phyloP scores from a whole-genome alignment of 495 filamentous ascomycete genomes.

The Daldinia vernicosa region DNA sequence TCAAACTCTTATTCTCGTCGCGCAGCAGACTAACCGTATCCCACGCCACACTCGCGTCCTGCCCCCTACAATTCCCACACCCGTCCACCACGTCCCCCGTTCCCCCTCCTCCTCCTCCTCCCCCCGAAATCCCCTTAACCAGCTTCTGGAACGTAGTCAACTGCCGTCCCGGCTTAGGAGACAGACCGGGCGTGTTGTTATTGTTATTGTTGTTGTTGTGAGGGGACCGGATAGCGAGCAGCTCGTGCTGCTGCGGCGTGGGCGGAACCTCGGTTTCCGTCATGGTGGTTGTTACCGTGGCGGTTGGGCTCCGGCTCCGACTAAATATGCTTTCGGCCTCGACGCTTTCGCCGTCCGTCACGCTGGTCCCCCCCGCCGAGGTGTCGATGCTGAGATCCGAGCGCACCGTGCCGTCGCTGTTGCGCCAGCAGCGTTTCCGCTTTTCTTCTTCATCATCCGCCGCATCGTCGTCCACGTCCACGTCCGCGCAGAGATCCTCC shows the following conservation, averaged over 20 bases:
- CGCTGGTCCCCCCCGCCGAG: slow-evolving; percentile 57
- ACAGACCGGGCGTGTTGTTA: neutral
- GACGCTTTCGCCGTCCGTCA: slow-evolving; percentile 64
- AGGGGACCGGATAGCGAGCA: slow-evolving; percentile 7
- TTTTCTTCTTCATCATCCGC: slow-evolving; percentile 50
- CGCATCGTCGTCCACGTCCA: slow-evolving; percentile 43
- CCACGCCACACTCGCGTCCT: slow-evolving; percentile 73
- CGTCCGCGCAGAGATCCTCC: slow-evolving; percentile 63
- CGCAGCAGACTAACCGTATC: slow-evolving; percentile 73
- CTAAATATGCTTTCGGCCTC: slow-evolving; percentile 72
- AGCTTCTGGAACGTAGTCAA: slow-evolving; percentile 62
- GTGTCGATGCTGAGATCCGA: slow-evolving; percentile 46
- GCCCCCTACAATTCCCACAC: slow-evolving; percentile 69
- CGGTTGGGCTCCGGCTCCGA: slow-evolving; percentile 63
- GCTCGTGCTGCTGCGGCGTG: neutral
- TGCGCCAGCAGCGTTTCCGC: slow-evolving; percentile 60
- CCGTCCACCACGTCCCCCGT: slow-evolving; percentile 43
- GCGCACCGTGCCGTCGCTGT: slow-evolving; percentile 61
- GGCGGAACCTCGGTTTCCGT: slow-evolving; percentile 40
- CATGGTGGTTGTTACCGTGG: slow-evolving; percentile 43
- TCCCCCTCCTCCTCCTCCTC: slow-evolving; percentile 55
- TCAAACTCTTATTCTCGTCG: slow-evolving; percentile 76
- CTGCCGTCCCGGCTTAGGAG: slow-evolving; percentile 32
- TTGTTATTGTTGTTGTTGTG: no score
- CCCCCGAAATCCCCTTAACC: slow-evolving; percentile 55